Evolutionary conservation across 108 stramenopile species (phyloP).

Genomic region (Aurantiochytrium sp.): DNA sequence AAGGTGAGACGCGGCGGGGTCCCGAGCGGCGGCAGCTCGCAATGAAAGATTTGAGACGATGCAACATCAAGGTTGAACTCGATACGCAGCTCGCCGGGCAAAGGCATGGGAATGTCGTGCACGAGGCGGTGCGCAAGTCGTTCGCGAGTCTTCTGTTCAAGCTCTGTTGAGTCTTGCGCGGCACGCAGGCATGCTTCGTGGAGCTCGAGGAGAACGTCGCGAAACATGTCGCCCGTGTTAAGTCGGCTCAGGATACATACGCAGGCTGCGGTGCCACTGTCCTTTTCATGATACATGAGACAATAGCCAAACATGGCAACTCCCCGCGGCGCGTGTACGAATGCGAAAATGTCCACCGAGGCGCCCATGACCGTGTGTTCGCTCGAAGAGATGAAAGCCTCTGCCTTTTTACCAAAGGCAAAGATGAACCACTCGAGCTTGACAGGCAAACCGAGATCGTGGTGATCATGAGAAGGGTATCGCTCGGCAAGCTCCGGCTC

Average conservation of each 20-base stretch:
- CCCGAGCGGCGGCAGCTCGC: background rate
- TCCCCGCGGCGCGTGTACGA: conserved; percentile 1
- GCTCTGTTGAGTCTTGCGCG: background rate
- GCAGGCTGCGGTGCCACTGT: background rate
- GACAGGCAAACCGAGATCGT: background rate
- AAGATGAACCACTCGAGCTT: conserved; percentile 15
- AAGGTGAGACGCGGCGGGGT: background rate
- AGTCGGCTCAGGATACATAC: background rate
- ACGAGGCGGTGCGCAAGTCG: background rate
- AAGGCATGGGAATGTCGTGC: background rate
- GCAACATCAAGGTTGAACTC: background rate
- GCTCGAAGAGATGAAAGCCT: background rate
- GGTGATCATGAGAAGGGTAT: background rate
- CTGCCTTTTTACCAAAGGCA: background rate
- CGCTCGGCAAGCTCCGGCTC: conserved; percentile 6
- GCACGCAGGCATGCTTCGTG: background rate
- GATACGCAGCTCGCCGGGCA: background rate
- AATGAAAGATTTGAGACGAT: background rate
- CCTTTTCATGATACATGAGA: background rate
- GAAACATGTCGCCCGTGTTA: conserved; percentile 1
- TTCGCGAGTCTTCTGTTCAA: background rate
- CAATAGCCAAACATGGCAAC: conserved; percentile 6
- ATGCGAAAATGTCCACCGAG: background rate
- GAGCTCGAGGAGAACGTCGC: background rate
- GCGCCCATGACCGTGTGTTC: background rate